Percentiles rank a stretch among this genome's conserved stretches.
phyloP scores from a whole-genome alignment of 2,329 filamentous ascomycete genomes.

The Penicillium expansum region DNA sequence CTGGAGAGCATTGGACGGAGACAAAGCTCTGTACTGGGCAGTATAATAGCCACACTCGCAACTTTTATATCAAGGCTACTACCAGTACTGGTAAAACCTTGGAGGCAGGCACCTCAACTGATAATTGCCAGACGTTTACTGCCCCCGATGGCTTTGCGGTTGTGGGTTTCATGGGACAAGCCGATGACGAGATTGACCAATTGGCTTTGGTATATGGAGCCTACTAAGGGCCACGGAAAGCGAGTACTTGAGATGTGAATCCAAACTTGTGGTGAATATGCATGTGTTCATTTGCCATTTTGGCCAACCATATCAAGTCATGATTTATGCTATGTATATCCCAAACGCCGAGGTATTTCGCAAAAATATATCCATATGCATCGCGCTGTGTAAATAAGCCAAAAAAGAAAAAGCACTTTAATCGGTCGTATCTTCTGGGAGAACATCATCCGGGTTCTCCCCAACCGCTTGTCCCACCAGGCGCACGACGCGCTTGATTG shows the following conservation, averaged over 20 bases:
- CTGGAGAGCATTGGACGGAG: slow-evolving; percentile 50
- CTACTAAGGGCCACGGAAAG: background rate
- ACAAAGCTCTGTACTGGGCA: slow-evolving; percentile 53
- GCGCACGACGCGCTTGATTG: slow-evolving; percentile 76
- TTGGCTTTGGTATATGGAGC: slow-evolving; percentile 41
- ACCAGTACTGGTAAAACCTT: slow-evolving; percentile 52
- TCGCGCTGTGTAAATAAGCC: slow-evolving; percentile 20
- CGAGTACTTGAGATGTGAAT: background rate
- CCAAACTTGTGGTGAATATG: background rate
- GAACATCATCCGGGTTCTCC: slow-evolving; percentile 54
- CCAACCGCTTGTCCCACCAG: slow-evolving; percentile 66
- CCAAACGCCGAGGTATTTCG: slow-evolving; percentile 21
- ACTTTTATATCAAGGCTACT: slow-evolving; percentile 56
- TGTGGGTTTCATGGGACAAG: slow-evolving; percentile 54
- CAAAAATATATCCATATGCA: slow-evolving; percentile 18
- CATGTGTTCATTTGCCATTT: slow-evolving; percentile 3
- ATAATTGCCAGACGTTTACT: slow-evolving; percentile 48
- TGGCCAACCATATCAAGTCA: slow-evolving; percentile 18
- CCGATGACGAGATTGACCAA: slow-evolving; percentile 57
- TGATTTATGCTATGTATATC: slow-evolving; percentile 13
- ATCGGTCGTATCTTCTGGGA: slow-evolving; percentile 34
- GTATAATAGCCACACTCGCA: slow-evolving; percentile 48
- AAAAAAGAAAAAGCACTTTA: slow-evolving; percentile 18
- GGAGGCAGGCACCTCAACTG: slow-evolving; percentile 46
- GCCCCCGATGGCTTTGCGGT: slow-evolving; percentile 53